Evolutionary conservation across 179 eudicot species (phyloP), one percentile per base, ranked within the genome.

Genomic region (Spinacia oleracea): DNA sequence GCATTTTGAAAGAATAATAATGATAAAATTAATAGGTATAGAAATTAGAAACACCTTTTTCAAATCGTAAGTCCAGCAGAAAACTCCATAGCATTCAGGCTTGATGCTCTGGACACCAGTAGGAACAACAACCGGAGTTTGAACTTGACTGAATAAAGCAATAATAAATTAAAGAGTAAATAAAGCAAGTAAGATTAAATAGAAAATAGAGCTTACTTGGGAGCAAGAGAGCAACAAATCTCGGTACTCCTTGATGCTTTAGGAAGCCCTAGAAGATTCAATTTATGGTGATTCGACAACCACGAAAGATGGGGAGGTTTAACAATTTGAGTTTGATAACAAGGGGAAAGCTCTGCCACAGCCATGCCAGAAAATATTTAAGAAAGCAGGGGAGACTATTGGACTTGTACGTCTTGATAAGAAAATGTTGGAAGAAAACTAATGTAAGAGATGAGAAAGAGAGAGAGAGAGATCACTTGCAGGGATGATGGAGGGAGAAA

Each of bases 21-120:
- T n/a, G n/a, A n/a, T n/a, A n/a, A n/a, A n/a, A n/a, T n/a, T n/a
- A n/a, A n/a, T n/a, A n/a, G n/a, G n/a, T n/a, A n/a, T n/a, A n/a
- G n/a, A n/a, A n/a, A n/a, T n/a, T n/a, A n/a, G n/a, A n/a, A n/a
- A n/a, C 79, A 93, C 99, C 58, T 98, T 90, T 83, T 88, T 91
- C 67, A 96, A 92, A 85, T 96, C 98, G 81, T 96, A 96, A 70
- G 99, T 96, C 79, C 90, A 87, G 78, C 99, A 93, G 78, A 96
- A 96, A 21, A 96, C 91, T 58, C 99, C 99, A 81, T 83, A 96
- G 80, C 98, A 93, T 0, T 95, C 98, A 9, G 84, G 45, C 81
- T 88, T 91, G 77, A 32, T 85, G 76, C 74, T 88, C n/a, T 77
- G 53, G 21, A 79, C 91, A 62, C 68, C 86, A 1, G 82, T 75